Percentiles rank a stretch among this genome's conserved stretches.
Conservation (phyloP, 495 filamentous ascomycete species). For the Aspergillus sclerotioniger region DNA sequence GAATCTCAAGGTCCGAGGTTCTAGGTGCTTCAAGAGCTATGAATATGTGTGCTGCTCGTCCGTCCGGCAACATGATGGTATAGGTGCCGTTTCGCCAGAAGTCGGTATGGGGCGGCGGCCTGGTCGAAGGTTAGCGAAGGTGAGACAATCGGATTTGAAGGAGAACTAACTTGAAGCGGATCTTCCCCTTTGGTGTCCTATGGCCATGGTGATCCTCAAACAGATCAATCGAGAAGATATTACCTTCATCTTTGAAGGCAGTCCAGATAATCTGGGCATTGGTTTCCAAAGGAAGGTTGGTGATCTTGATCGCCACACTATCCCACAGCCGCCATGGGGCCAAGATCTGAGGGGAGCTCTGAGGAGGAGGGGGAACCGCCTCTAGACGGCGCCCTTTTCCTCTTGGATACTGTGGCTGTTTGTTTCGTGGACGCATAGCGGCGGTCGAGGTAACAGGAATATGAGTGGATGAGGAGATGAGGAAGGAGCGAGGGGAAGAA, state of each 20-base stretch:
- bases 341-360: constrained; percentile 6
- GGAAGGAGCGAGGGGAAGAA: not conserved
- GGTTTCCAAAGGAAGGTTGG: constrained; percentile 30
- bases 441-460: not conserved
- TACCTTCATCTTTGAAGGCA: constrained; percentile 40
- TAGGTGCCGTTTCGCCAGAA: constrained; percentile 40
- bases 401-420: too few relatives aligned
- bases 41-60: constrained; percentile 10
- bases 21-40: constrained; percentile 22
- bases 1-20: constrained; percentile 14
- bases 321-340: constrained; percentile 40
- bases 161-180: constrained; percentile 44
- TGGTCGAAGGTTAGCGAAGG: constrained; percentile 18
- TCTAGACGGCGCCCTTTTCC: not conserved
- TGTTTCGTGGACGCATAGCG: not conserved
- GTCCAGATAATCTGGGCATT: constrained; percentile 37
- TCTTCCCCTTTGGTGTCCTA: constrained; percentile 26
- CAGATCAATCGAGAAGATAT: constrained; percentile 43
- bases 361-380: not conserved
- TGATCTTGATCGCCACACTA: constrained; percentile 36
- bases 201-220: constrained; percentile 36
- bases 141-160: not conserved
- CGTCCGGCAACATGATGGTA: constrained; percentile 23
- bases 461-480: not conserved
- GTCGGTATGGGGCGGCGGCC: constrained; percentile 37